Base-by-base conservation (phyloP, 73 alveolate species). In the Tetrahymena thermophila region DNA sequence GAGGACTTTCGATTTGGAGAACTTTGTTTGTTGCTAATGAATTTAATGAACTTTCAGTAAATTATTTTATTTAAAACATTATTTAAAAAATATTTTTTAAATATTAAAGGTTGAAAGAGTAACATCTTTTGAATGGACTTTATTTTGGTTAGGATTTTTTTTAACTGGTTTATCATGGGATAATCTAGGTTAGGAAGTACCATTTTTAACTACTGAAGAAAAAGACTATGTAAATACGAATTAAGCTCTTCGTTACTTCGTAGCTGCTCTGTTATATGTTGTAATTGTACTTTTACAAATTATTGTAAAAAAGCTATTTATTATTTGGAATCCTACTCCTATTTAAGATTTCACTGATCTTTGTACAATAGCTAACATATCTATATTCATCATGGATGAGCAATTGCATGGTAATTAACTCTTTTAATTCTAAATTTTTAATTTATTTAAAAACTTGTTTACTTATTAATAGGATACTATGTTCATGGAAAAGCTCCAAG, bases 401-500 rank as follows among this genome's bases (percentile, higher is more conserved):
- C 94, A 96, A 28, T 95, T 98, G 71, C 99, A 98, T 96, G 99
- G 99, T 71, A 71, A 25, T 15, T 71, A 31, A 28, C 23, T 71
- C 35, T n/a, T 71, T 7, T 98, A 98, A 96, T 98, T 94, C 95
- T 98, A 40, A 99, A 97, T 96, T 99, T 99, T 99, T 25, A 96
- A 98, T 34, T 97, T 99, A 93, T 98, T 97, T 43, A n/a, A n/a
- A n/a, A n/a, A n/a, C n/a, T 98, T 98, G 85, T 99, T 94, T 98
- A 98, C 31, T 94, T 96, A 35, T 96, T 98, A 94, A 99, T 98
- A 96, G 99, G 99, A 13, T 99, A 98, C 96, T 99, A 99, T 95
- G 96, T 99, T 28, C 99, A 99, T 98, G 99, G 99, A 9, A 98
- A 98, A 94, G 94, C 99, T 43, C 99, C 99, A 4, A 94, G 96